Evolutionary conservation across 2,329 filamentous ascomycete genomes (phyloP).

Genomic region (Grosmannia serpens): DNA sequence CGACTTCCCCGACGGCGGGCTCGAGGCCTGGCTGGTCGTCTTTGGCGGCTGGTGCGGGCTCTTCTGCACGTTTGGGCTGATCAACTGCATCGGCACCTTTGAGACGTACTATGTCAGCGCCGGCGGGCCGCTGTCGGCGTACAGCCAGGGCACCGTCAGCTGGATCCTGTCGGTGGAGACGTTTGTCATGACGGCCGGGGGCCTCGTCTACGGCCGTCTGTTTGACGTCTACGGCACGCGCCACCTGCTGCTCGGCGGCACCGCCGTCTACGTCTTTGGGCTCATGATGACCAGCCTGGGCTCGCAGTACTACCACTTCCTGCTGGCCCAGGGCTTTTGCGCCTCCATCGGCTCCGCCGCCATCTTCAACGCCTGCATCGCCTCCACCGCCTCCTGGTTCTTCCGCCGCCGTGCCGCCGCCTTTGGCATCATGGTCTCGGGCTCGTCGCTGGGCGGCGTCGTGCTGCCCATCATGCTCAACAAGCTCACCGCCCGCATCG

Average conservation of each 20-base stretch:
- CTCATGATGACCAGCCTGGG: constrained; percentile 49
- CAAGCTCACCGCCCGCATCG: constrained; percentile 34
- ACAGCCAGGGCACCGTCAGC: constrained; percentile 37
- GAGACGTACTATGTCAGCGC: constrained; percentile 39
- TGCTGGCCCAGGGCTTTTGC: constrained; percentile 25
- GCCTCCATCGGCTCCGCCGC: constrained; percentile 22
- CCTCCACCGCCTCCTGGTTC: too few species aligned
- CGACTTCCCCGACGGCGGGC: constrained; percentile 41
- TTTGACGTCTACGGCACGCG: constrained; percentile 51
- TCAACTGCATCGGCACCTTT: constrained; percentile 40
- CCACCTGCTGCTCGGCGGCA: constrained; percentile 38
- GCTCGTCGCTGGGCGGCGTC: constrained; percentile 37
- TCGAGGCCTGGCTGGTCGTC: constrained; percentile 38
- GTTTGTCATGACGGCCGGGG: constrained; percentile 35
- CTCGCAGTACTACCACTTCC: constrained; percentile 27
- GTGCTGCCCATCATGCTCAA: constrained; percentile 48
- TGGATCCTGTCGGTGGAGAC: constrained; percentile 46
- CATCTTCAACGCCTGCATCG: constrained; percentile 15
- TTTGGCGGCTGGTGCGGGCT: constrained; percentile 22
- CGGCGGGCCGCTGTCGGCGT: constrained; percentile 29
- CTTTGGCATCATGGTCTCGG: not conserved
- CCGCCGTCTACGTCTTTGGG: constrained; percentile 41
- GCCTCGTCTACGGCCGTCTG: constrained; percentile 26
- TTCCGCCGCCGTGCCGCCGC: too few species aligned
- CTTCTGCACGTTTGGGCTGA: constrained; percentile 26